phyloP scores from a whole-genome alignment of 169 alveolate species.

The Plasmodium ovale region DNA sequence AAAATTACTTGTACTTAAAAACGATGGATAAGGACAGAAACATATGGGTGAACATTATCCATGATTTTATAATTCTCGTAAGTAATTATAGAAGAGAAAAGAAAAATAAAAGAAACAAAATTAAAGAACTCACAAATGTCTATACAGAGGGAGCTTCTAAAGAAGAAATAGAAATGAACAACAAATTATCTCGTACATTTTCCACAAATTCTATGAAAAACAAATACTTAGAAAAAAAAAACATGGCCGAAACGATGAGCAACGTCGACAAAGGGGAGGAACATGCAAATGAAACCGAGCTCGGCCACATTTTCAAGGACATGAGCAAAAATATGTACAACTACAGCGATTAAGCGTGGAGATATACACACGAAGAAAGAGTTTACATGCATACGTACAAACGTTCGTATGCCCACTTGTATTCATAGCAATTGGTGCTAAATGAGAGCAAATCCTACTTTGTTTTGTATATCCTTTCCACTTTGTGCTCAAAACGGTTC shows the following conservation, averaged over 20 bases:
- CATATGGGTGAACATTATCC: slow-evolving; percentile 61
- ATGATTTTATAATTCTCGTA: slow-evolving; percentile 50
- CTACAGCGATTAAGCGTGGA: slow-evolving; percentile 55
- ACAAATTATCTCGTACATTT: slow-evolving; percentile 34
- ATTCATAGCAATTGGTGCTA: no score
- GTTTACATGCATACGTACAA: no score
- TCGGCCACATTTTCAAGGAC: slow-evolving; percentile 7
- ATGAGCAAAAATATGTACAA: slow-evolving; percentile 41
- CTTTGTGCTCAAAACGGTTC: background rate
- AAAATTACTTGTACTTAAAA: slow-evolving; percentile 50
- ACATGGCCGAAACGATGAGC: slow-evolving; percentile 29
- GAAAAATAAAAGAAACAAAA: slow-evolving; percentile 44
- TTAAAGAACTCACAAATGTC: slow-evolving; percentile 22
- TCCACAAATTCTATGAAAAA: slow-evolving; percentile 65
- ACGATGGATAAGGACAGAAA: slow-evolving; percentile 55
- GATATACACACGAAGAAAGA: no score
- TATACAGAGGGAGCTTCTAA: slow-evolving; percentile 15
- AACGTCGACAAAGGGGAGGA: slow-evolving; percentile 37
- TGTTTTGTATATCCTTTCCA: background rate
- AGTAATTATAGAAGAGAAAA: slow-evolving; percentile 52
- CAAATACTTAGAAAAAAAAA: slow-evolving; percentile 47
- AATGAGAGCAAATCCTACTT: no score
- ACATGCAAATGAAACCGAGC: background rate
- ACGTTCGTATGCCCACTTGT: no score
- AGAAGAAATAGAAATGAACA: slow-evolving; percentile 47